Conservation (phyloP, 306 rosid genomes). For the Rubus parviflorus region DNA sequence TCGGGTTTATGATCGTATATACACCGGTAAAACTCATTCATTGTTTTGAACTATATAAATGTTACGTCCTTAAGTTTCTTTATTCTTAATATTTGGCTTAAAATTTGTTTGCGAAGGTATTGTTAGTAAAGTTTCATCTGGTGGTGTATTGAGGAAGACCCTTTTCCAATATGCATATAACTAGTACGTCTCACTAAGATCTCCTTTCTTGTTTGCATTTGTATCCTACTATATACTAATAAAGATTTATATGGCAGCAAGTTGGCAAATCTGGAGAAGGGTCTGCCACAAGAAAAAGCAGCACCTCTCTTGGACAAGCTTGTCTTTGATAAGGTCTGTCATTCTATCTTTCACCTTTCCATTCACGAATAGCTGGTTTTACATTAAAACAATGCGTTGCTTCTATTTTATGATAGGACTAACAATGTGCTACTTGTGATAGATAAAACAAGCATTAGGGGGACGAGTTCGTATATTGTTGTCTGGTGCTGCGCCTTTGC, state of each 20-base stretch:
- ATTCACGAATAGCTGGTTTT: no score
- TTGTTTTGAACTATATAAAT: background rate
- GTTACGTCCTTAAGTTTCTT: constrained; percentile 14
- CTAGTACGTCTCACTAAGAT: constrained; percentile 49
- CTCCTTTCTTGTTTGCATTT: constrained; percentile 11
- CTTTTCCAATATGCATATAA: constrained; percentile 72
- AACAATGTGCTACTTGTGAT: constrained; percentile 24
- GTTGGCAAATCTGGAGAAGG: no score
- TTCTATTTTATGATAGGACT: constrained; percentile 24
- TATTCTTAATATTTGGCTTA: constrained; percentile 20
- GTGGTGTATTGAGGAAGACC: constrained; percentile 54
- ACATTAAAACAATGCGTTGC: no score
- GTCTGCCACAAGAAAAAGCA: no score
- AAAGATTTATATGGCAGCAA: no score
- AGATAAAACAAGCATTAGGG: constrained; percentile 77
- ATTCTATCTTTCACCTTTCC: no score
- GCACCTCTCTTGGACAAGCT: no score
- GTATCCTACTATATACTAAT: no score
- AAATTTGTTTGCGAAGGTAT: constrained; percentile 44
- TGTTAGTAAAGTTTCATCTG: constrained; percentile 56
- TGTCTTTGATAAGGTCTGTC: no score
- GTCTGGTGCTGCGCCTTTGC: constrained; percentile 88
- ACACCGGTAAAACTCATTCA: constrained; percentile 44
- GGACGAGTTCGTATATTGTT: constrained; percentile 68
- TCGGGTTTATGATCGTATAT: constrained; percentile 76